A percentile compares a stretch with the other conserved stretches of the same genome.
These are phyloP conservation scores for Candida awuae DNA, from an alignment of 805 yeast species.

Conservation along the genomic window DNA sequence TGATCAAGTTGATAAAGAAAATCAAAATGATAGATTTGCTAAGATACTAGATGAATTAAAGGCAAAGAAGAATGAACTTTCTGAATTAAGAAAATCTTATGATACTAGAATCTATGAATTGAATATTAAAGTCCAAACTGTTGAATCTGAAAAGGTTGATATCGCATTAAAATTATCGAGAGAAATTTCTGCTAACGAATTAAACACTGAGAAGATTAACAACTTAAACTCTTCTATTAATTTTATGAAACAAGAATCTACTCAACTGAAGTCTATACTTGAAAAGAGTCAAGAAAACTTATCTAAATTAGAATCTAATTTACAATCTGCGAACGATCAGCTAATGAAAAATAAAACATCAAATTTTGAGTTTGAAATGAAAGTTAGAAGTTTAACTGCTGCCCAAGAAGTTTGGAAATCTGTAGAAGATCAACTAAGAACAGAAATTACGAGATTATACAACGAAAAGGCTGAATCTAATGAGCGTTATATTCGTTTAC, in stretches of 20 bases:
- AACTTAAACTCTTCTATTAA: conserved; percentile 34
- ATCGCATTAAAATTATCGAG: conserved; percentile 43
- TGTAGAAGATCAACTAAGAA: conserved; percentile 41
- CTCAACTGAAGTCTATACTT: conserved; percentile 34
- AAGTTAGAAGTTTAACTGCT: conserved; percentile 40
- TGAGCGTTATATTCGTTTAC: conserved; percentile 51
- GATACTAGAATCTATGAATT: conserved; percentile 39
- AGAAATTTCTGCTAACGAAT: conserved; percentile 44
- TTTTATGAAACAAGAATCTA: conserved; percentile 37
- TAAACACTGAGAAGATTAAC: conserved; percentile 45
- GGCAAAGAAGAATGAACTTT: conserved; percentile 31
- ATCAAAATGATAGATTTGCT: conserved; percentile 20
- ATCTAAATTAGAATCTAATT: conserved; percentile 40
- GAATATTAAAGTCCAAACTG: conserved; percentile 35
- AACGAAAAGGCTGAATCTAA: conserved; percentile 55
- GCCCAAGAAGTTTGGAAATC: conserved; percentile 47
- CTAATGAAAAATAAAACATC: conserved; percentile 43
- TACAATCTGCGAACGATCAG: conserved; percentile 45
- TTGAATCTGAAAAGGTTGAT: conserved; percentile 38
- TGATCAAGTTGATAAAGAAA: conserved; percentile 13
- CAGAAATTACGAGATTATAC: conserved; percentile 44
- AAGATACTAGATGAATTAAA: conserved; percentile 25
- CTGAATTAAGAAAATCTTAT: conserved; percentile 34
- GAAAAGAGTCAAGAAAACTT: conserved; percentile 35
- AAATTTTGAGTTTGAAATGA: conserved; percentile 37